Evolutionary conservation across 331 rosid species (phyloP), one percentile per base, ranked within the genome.

Genomic region (Arachis monticola): DNA sequence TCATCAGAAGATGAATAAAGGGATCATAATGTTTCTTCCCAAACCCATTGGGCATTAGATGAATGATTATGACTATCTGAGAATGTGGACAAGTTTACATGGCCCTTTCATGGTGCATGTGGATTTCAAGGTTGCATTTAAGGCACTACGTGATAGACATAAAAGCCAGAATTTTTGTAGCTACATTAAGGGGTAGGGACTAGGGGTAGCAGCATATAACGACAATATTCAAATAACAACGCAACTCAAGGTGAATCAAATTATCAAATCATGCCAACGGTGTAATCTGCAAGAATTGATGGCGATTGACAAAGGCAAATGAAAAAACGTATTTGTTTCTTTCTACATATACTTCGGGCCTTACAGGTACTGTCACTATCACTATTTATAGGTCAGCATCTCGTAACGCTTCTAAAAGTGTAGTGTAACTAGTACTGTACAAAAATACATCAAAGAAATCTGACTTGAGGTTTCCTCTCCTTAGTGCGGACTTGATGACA

Each of bases 1-100:
- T 84, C 92, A 79, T 87, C 88, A 40, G 45, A 83, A 66, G 84
- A 83, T 81, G 87, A 91, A 88, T 85, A 80, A 87, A 70, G 44
- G 70, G 72, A 32, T 63, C 44, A 46, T 59, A 60, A 69, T 74
- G 55, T 58, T 56, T 67, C 44, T 60, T 40, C 4, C 40, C 40
- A 35, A 17, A 17, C 22, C 47, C 41, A 17, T 17, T 17, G 22
- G 22, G 22, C 70, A 47, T 27, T 1, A 32, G 52, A 66, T 46
- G 1, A n/a, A 6, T 47, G 30, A 14, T 0, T 2, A 35, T 35
- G 40, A 22, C 40, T 14, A 14, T 55, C 7, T 55, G 38, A 59
- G n/a, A 35, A 32, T 69, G n/a, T 47, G 32, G 22, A 10, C n/a
- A 65, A 30, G 14, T 44, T 8, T 66, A 60, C 12, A 61, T 14